Conservation (phyloP, 768 basidiomycete species). For the Xanthoconium purpureum region DNA sequence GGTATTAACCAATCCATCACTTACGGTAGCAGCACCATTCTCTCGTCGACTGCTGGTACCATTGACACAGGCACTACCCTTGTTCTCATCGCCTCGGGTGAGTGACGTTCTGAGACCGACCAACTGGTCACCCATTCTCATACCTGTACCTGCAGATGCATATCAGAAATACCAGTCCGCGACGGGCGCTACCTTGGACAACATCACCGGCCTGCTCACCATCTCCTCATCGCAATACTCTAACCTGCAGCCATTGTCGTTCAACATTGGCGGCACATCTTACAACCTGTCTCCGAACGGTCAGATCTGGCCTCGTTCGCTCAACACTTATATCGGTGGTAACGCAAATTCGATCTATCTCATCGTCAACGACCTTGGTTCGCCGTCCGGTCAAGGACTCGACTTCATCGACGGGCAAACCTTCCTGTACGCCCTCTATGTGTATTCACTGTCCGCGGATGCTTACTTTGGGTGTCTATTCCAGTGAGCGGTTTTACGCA, state of each 20-base stretch:
- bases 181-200: slow-evolving; percentile 30
- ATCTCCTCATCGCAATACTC: slow-evolving; percentile 26
- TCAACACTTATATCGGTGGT: slow-evolving; percentile 33
- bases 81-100: slow-evolving; percentile 26
- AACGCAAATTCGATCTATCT: slow-evolving; percentile 26
- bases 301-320: slow-evolving; percentile 35
- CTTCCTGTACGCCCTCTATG: slow-evolving; percentile 6
- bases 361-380: slow-evolving; percentile 25
- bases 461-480: not conserved
- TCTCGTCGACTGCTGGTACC: slow-evolving; percentile 30
- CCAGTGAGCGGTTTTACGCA: slow-evolving; percentile 34
- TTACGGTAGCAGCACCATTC: slow-evolving; percentile 24
- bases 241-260: slow-evolving; percentile 24
- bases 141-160: slow-evolving; percentile 22
- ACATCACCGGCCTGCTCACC: slow-evolving; percentile 28
- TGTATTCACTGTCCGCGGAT: not conserved
- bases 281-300: slow-evolving; percentile 26
- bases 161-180: slow-evolving; percentile 21
- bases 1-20: slow-evolving; percentile 32
- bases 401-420: slow-evolving; percentile 25
- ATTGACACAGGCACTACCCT: slow-evolving; percentile 35
- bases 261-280: slow-evolving; percentile 21
- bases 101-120: not conserved
- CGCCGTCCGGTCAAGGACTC: slow-evolving; percentile 10
- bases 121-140: no score